Percentiles rank a stretch among this genome's conserved stretches.
phyloP scores from a whole-genome alignment of 495 filamentous ascomycete genomes.

The Halenospora varia region DNA sequence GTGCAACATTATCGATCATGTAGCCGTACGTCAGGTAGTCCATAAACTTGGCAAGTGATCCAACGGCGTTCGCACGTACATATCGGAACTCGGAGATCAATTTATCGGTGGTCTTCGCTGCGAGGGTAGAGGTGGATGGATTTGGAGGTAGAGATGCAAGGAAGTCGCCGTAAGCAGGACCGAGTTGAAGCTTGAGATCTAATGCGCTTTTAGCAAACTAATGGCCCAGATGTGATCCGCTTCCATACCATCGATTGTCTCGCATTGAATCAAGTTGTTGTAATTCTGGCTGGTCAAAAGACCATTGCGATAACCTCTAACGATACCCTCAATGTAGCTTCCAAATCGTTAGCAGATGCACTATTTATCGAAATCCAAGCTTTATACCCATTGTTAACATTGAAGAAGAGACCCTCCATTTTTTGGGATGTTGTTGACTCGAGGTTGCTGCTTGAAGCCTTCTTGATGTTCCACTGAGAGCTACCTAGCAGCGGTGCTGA shows the following conservation, averaged over 20 bases:
- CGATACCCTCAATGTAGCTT: slow-evolving; percentile 94
- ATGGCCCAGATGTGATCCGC: slow-evolving; percentile 4
- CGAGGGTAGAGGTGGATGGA: slow-evolving; percentile 92
- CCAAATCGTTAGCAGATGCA: slow-evolving; percentile 25
- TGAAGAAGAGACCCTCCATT: slow-evolving; percentile 97
- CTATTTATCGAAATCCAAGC: not conserved
- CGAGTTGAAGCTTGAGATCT: slow-evolving; percentile 98
- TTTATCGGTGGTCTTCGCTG: slow-evolving; percentile 95
- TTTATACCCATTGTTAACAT: slow-evolving; percentile 85
- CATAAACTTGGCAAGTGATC: slow-evolving; percentile 87
- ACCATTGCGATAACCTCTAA: slow-evolving; percentile 92
- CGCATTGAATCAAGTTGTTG: slow-evolving; percentile 95
- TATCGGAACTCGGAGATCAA: slow-evolving; percentile 97
- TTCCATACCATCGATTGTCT: slow-evolving; percentile 85
- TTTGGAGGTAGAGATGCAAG: slow-evolving; percentile 92
- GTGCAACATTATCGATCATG: slow-evolving; percentile 99
- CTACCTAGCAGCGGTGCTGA: not conserved
- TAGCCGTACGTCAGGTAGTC: slow-evolving; percentile 98
- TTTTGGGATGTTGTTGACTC: slow-evolving; percentile 13
- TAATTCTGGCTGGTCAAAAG: slow-evolving; percentile 91
- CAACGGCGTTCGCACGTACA: slow-evolving; percentile 84
- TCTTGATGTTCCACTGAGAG: slow-evolving; percentile 3
- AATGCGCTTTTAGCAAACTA: slow-evolving; percentile 17
- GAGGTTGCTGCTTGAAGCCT: not conserved
- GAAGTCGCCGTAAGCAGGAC: slow-evolving; percentile 95